Evolutionary conservation across 768 basidiomycete species (phyloP).

Genomic region (Neoboletus magnificus): DNA sequence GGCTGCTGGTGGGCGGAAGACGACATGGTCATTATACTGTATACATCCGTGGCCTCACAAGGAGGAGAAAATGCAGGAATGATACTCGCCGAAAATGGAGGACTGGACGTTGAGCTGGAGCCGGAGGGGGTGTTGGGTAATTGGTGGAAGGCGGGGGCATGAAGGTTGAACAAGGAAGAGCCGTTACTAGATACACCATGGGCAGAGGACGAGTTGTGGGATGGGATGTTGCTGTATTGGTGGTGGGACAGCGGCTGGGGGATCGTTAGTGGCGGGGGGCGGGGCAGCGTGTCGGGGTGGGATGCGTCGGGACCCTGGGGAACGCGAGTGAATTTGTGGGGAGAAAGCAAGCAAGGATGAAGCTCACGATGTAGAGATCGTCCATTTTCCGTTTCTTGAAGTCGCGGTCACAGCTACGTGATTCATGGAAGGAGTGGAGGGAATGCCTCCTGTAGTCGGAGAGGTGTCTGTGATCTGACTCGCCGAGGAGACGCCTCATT

Average conservation of each 20-base stretch:
- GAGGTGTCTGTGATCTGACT: constrained; percentile 38
- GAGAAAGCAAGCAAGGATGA: background rate
- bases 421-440: constrained; percentile 46
- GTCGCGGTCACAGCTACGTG: constrained; percentile 52
- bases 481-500: constrained; percentile 61
- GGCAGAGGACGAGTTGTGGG: constrained; percentile 41
- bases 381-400: constrained; percentile 64
- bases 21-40: constrained; percentile 42
- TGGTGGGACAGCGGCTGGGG: constrained; percentile 51
- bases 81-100: constrained; percentile 86
- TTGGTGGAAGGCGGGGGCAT: constrained; percentile 54
- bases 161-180: constrained; percentile 50
- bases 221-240: constrained; percentile 44
- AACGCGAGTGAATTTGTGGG: background rate
- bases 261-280: constrained; percentile 60
- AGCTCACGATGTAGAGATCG: constrained; percentile 52
- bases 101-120: constrained; percentile 70
- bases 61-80: constrained; percentile 36
- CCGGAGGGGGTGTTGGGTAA: constrained; percentile 70
- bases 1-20: constrained; percentile 54
- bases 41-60: constrained; percentile 48
- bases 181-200: constrained; percentile 35
- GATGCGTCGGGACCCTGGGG: constrained; percentile 47
- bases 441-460: constrained; percentile 49
- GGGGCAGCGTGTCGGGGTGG: constrained; percentile 32